Conservation (phyloP, 371 early-diverging fungal species). For the Rhizomucor miehei region DNA sequence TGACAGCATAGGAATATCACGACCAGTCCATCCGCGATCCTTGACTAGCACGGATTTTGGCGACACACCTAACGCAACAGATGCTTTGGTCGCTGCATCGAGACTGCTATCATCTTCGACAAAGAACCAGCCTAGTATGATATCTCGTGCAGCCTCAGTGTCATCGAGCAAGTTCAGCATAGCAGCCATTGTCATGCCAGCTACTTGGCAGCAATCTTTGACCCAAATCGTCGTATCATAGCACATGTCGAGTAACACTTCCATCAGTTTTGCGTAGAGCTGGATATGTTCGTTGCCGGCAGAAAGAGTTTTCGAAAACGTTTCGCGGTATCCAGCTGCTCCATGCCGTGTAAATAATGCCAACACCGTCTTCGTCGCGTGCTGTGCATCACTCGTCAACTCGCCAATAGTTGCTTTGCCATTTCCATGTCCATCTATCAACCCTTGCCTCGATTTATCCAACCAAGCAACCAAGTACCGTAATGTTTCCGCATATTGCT, state of each 20-base stretch:
- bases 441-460: conserved; percentile 8
- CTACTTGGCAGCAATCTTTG: conserved; percentile 48
- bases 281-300: conserved; percentile 7
- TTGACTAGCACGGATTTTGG: conserved; percentile 15
- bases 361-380: conserved; percentile 35
- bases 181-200: conserved; percentile 48
- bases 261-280: conserved; percentile 15
- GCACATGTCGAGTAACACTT: conserved; percentile 28
- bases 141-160: conserved; percentile 24
- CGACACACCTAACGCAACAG: conserved; percentile 12
- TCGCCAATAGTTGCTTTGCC: conserved; percentile 13
- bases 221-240: conserved; percentile 25
- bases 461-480: conserved; percentile 17
- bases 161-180: conserved; percentile 31
- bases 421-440: not conserved
- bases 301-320: not conserved
- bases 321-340: conserved; percentile 7
- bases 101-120: conserved; percentile 2
- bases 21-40: conserved; percentile 27
- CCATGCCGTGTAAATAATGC: conserved; percentile 35
- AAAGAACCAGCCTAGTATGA: conserved; percentile 40
- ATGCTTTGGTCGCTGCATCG: conserved; percentile 7
- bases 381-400: conserved; percentile 39
- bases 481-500: conserved; percentile 18
- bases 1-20: conserved; percentile 46